phyloP scores from a whole-genome alignment of 1,139 yeast genomes.

The Saccharomycopsis hybrid region DNA sequence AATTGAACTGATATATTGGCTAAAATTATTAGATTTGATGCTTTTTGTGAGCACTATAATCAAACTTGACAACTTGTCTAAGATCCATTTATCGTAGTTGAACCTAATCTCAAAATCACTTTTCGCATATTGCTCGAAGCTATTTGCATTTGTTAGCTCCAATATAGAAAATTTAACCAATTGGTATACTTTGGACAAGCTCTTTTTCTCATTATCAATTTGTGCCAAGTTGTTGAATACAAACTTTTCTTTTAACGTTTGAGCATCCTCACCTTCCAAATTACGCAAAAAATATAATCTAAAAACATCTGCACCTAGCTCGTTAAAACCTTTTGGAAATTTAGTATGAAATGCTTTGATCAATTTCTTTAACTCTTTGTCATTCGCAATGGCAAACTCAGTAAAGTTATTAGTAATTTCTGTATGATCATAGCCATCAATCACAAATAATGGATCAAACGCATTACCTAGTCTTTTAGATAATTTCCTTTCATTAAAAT shows the following conservation, averaged over 20 bases:
- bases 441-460: conserved; percentile 90
- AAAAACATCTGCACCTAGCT: conserved; percentile 98
- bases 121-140: neutral
- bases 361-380: conserved; percentile 81
- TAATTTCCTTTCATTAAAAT: conserved; percentile 98
- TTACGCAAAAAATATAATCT: conserved; percentile 42
- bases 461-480: conserved; percentile 96
- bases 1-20: conserved; percentile 75
- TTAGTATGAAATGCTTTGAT: conserved; percentile 79
- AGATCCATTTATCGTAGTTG: conserved; percentile 75
- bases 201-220: conserved; percentile 93
- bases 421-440: conserved; percentile 75
- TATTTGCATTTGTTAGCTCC: conserved; percentile 47
- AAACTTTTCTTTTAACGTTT: no score
- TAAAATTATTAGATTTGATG: conserved; percentile 69
- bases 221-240: conserved; percentile 93
- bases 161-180: conserved; percentile 94
- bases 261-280: neutral
- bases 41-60: conserved; percentile 57
- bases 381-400: conserved; percentile 73
- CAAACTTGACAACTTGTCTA: conserved; percentile 73
- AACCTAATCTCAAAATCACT: neutral
- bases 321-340: conserved; percentile 96
- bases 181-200: conserved; percentile 98
- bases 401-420: conserved; percentile 70